phyloP scores from a whole-genome alignment of 2,329 filamentous ascomycete species.

The Cryphonectria japonica region DNA sequence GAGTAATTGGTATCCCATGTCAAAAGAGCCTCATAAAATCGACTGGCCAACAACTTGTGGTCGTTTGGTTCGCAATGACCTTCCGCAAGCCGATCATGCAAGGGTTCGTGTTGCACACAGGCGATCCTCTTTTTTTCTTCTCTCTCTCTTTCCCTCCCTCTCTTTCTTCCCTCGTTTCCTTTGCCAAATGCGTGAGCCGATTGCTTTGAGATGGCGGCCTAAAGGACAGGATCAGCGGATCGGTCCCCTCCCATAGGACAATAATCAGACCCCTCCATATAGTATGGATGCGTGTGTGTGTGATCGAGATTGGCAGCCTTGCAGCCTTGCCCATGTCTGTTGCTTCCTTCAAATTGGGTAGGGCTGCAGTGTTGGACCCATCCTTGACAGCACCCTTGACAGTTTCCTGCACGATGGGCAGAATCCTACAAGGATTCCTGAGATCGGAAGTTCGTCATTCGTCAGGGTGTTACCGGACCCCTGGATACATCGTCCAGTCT shows the following conservation, averaged over 20 bases:
- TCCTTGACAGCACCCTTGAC: not conserved
- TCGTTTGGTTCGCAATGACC: not conserved
- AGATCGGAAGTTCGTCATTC: slow-evolving; percentile 21
- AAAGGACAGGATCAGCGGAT: not conserved
- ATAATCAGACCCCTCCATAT: not conserved
- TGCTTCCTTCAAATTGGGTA: not conserved
- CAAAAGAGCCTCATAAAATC: not conserved
- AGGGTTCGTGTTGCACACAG: not conserved
- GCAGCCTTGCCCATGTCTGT: not conserved
- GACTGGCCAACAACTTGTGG: not conserved
- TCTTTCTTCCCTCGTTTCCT: not conserved
- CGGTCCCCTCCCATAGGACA: not conserved
- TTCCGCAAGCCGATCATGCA: not conserved
- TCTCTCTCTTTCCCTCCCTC: too few species aligned
- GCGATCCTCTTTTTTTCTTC: not conserved
- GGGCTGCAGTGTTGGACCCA: not conserved
- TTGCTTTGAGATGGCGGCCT: not conserved
- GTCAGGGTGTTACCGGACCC: not conserved
- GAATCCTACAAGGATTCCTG: not conserved
- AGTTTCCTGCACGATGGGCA: slow-evolving; percentile 17
- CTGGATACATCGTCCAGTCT: not conserved
- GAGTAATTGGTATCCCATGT: not conserved
- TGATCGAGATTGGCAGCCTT: slow-evolving; percentile 13
- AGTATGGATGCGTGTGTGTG: not conserved
- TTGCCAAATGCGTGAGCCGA: not conserved